Evolutionary conservation across 768 basidiomycete species (phyloP).

Genomic region (Sutorius australiensis): DNA sequence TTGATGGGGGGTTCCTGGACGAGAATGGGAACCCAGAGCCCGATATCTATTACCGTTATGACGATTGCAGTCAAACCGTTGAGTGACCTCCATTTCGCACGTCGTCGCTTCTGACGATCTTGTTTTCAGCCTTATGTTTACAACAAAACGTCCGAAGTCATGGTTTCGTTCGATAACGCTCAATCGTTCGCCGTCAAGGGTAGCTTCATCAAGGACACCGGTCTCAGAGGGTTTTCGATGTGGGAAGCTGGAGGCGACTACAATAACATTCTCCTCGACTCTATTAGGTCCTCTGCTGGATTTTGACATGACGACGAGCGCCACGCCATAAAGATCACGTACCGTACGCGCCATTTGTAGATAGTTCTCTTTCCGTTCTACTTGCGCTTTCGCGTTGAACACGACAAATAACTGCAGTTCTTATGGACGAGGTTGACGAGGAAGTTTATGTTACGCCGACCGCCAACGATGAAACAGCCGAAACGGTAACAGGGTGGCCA

Average conservation of each 20-base stretch:
- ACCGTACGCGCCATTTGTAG: background rate
- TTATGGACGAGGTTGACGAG: constrained; percentile 5
- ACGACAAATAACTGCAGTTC: background rate
- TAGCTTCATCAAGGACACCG: constrained; percentile 47
- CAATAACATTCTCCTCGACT: constrained; percentile 56
- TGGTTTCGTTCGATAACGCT: constrained; percentile 65
- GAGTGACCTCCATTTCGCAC: constrained; percentile 19
- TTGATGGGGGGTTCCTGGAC: constrained; percentile 53
- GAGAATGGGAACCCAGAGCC: constrained; percentile 23
- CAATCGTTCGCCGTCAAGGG: constrained; percentile 61
- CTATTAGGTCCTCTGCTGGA: constrained; percentile 36
- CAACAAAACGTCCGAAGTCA: constrained; percentile 48
- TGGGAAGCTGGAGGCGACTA: constrained; percentile 72
- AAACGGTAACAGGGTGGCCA: constrained; percentile 2
- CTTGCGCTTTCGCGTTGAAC: background rate
- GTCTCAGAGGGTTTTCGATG: constrained; percentile 62
- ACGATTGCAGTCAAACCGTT: constrained; percentile 72
- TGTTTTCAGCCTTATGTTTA: constrained; percentile 62
- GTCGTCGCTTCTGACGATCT: background rate
- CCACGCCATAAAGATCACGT: background rate
- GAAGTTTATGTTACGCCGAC: background rate
- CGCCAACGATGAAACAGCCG: constrained; percentile 1
- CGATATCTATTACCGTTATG: constrained; percentile 57
- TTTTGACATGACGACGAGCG: background rate
- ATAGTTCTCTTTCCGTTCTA: background rate